phyloP scores from a whole-genome alignment of 371 early-diverging fungal species.

The Apophysomyces variabilis region DNA sequence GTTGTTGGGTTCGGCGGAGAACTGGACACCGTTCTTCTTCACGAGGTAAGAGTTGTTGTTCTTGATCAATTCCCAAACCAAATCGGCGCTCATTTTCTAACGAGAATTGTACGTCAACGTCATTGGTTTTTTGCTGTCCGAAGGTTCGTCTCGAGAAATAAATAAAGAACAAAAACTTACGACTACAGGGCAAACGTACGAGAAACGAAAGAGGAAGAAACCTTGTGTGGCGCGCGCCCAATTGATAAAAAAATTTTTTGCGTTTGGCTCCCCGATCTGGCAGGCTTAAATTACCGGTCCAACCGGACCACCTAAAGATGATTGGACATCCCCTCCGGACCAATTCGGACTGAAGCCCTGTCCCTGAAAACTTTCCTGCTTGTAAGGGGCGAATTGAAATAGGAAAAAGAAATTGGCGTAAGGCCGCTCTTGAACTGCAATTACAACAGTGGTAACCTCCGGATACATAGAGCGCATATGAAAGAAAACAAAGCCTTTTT shows the following conservation, averaged over 20 bases:
- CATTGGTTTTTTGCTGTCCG: not conserved
- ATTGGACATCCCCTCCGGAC: too few species aligned
- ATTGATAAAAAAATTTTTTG: slow-evolving; percentile 6
- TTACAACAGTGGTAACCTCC: not conserved
- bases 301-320: too few species aligned
- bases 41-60: slow-evolving; percentile 88
- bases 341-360: too few species aligned
- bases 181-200: slow-evolving; percentile 12
- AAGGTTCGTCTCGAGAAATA: not conserved
- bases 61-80: slow-evolving; percentile 85
- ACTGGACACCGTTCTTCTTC: slow-evolving; percentile 82
- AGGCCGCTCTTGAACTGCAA: too few species aligned
- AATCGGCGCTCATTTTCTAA: slow-evolving; percentile 68
- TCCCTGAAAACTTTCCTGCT: too few species aligned
- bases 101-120: slow-evolving; percentile 7
- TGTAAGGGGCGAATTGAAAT: too few species aligned
- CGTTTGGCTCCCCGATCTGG: not conserved
- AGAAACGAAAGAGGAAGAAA: slow-evolving; percentile 11
- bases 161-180: not conserved
- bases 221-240: slow-evolving; percentile 10
- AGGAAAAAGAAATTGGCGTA: too few species aligned
- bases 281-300: too few species aligned
- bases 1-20: slow-evolving; percentile 86
- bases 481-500: not conserved
- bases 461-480: not conserved